A percentile compares a stretch with the other conserved stretches of the same genome.
phyloP scores from a whole-genome alignment of 1,284 basidiomycete species.

The Ustilago xerochloae region DNA sequence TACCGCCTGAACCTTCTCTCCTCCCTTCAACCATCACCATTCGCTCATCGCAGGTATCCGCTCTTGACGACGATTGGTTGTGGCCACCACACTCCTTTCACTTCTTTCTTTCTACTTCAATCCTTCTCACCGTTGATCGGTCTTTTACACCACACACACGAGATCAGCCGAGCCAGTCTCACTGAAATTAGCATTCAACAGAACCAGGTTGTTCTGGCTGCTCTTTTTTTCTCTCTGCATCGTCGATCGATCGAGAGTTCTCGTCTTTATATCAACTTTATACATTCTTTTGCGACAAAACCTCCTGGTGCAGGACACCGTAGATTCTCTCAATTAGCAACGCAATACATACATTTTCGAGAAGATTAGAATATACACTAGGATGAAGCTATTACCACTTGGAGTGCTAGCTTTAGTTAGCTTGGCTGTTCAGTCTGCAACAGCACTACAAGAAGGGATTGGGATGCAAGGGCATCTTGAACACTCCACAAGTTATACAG shows the following conservation, averaged over 20 bases:
- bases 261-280: constrained; percentile 5
- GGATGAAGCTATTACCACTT: constrained; percentile 35
- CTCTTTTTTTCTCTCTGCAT: not conserved
- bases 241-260: constrained; percentile 20
- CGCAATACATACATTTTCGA: constrained; percentile 3
- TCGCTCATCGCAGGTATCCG: too few species aligned
- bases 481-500: not conserved
- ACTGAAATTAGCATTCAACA: too few species aligned
- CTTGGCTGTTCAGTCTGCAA: constrained; percentile 16
- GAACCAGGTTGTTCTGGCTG: constrained; percentile 4
- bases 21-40: constrained; percentile 13
- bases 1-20: not conserved
- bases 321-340: not conserved
- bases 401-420: constrained; percentile 30
- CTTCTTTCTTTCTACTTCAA: constrained; percentile 12
- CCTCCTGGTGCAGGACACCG: constrained; percentile 29
- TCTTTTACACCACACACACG: not conserved
- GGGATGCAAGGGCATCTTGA: not conserved
- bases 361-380: not conserved
- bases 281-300: constrained; percentile 7
- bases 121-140: constrained; percentile 50
- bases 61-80: constrained; percentile 10
- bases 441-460: constrained; percentile 7
- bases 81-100: constrained; percentile 4
- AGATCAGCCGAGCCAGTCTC: constrained; percentile 12